Evolutionary conservation across 2,329 filamentous ascomycete species (phyloP), one percentile per base, ranked within the genome.

Genomic region (Blumeria hordei): DNA sequence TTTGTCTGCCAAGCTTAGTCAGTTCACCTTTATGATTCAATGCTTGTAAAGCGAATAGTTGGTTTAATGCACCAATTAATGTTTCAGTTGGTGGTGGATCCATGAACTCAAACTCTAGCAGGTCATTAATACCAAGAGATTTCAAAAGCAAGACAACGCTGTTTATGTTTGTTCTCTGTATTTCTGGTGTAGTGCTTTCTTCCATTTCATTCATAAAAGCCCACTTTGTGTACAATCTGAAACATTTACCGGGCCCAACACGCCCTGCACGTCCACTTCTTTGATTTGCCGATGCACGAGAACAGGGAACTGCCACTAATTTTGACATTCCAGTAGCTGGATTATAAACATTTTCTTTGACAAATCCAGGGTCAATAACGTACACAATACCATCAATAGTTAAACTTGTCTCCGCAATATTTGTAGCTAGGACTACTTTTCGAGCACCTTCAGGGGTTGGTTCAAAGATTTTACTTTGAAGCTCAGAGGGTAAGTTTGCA

Each of bases 331-430:
- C 88, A 0, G 86, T 94, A 0, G 83, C 79, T 0, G 88, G 83
- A 59, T 94, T 94, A 70, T 90, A 96, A 1, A 88, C 77, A 61
- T 94, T 94, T 65, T 96, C 87, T 67, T 98, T 98, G 59, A 92
- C 87, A 60, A 93, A 94, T 0, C 92, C 92, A 0, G 85, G 85
- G 62, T 98, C 92, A 57, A 96, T 94, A 37, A 96, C 92, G 65
- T 93, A 95, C 8, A 90, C 84, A 57, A 96, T 94, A 14, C 88
- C 90, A 65, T 96, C 88, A 56, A 98, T 94, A 0, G 92, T 98
- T 64, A 98, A 70, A 71, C 81, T 88, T 0, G 92, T 98, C 67
- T 98, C 92, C 2, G 92, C 92, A 67, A 98, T 96, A 65, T 98
- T 98, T 2, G 92, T 96, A 0, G 90, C 88, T 39, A 96, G 70